Base-by-base conservation (phyloP, 768 basidiomycete genomes). In the Pilatotrama ljubarskyi region DNA sequence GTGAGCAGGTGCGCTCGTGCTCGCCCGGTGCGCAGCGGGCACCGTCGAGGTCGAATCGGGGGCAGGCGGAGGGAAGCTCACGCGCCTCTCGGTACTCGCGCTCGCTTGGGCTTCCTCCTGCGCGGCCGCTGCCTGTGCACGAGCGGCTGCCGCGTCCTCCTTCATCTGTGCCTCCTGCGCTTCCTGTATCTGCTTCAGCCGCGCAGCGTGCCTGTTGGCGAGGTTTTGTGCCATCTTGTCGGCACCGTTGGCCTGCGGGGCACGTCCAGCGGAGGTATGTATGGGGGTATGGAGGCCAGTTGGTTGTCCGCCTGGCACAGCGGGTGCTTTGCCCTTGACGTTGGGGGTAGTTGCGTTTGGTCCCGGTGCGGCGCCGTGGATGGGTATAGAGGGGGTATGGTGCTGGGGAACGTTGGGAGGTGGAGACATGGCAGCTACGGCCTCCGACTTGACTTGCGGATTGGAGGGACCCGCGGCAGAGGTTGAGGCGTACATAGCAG, bases 321-420 rank as follows among this genome's bases (percentile, higher is more conserved):
- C 26, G n/a, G 51, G 42, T 8, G 51, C 37, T 51, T 64, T 62
- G 36, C 46, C 53, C 36, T 64, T 62, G 17, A 51, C 40, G 46
- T 55, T 55, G 36, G 60, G 58, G 47, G 65, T 58, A 29, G 52
- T 40, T 38, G 44, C 26, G 8, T 69, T 42, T 24, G 66, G 25
- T 13, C 29, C 50, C 4, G 36, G 24, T 36, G 32, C 20, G 3
- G 38, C 10, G 52, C 24, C 54, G 32, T 1, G 15, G 14, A 22
- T 35, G 35, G 32, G 59, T 56, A 36, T 62, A 58, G 61, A 72
- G 66, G 24, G 22, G 15, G 40, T 77, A 15, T 49, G 1, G 50
- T 41, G 50, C 26, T 43, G 11, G 18, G 61, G 80, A 44, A 78
- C 64, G 58, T 80, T 77, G 13, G 75, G 69, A 5, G 83, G 78